Evolutionary conservation across 768 basidiomycete species (phyloP).

Genomic region (Psilocybe subaeruginosa): DNA sequence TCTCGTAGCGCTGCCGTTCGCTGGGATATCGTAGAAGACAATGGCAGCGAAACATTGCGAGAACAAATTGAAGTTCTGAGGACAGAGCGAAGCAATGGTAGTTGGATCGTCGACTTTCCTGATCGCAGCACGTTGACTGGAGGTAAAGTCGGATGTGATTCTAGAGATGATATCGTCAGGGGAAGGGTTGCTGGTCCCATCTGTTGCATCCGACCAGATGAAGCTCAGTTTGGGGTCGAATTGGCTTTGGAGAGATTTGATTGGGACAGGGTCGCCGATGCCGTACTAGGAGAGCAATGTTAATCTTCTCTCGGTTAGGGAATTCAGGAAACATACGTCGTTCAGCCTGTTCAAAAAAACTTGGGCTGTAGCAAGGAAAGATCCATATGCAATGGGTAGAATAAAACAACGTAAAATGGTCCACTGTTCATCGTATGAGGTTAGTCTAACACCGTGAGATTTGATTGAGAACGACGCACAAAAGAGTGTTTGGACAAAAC

Average conservation of each 20-base stretch:
- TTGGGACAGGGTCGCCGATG: constrained; percentile 56
- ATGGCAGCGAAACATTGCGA: constrained; percentile 76
- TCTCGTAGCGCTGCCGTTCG: constrained; percentile 30
- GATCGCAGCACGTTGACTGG: constrained; percentile 49
- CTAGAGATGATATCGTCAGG: constrained; percentile 62
- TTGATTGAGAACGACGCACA: constrained; percentile 32
- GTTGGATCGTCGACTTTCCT: constrained; percentile 47
- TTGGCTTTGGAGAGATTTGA: constrained; percentile 47
- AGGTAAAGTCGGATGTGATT: constrained; percentile 57
- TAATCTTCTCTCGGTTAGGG: neutral
- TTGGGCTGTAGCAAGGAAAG: constrained; percentile 69
- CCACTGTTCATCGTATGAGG: constrained; percentile 30
- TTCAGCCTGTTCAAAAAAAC: constrained; percentile 61
- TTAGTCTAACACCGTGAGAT: neutral
- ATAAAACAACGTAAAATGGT: constrained; percentile 68
- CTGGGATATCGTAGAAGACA: constrained; percentile 61
- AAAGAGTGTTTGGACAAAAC: constrained; percentile 66
- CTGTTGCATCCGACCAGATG: constrained; percentile 73
- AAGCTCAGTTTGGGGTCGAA: constrained; percentile 58
- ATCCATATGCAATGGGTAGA: constrained; percentile 68
- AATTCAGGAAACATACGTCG: constrained; percentile 46
- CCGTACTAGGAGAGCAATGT: constrained; percentile 49
- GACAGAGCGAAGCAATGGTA: constrained; percentile 61
- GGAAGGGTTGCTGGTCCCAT: constrained; percentile 56
- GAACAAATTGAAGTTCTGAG: constrained; percentile 72